Percentiles rank a stretch among this genome's conserved stretches.
Evolutionary conservation across 1,284 basidiomycete species (phyloP).

Genomic region (Cutaneotrichosporon dermatis): DNA sequence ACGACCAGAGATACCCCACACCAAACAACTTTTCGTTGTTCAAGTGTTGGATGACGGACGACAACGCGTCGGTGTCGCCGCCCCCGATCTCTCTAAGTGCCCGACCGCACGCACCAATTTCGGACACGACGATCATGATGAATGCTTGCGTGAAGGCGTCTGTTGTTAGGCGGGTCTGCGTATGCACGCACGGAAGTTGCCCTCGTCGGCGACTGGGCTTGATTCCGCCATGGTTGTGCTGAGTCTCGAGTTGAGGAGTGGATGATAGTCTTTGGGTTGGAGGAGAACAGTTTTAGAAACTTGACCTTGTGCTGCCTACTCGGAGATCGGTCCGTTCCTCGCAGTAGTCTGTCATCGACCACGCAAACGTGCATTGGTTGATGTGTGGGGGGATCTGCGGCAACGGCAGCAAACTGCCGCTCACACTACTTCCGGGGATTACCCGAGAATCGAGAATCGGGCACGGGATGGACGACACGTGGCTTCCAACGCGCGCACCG

Average conservation of each 20-base stretch:
- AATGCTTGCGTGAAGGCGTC: constrained; percentile 68
- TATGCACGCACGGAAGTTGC: constrained; percentile 11
- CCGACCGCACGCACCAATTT: constrained; percentile 58
- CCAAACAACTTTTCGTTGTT: background rate
- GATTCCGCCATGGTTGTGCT: constrained; percentile 5
- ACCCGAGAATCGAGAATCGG: background rate
- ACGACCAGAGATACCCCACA: background rate
- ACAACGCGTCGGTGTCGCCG: background rate
- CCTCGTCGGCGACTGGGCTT: constrained; percentile 3
- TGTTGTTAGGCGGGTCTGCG: constrained; percentile 14
- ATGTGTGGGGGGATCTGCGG: background rate
- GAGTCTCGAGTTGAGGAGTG: background rate
- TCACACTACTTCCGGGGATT: no score
- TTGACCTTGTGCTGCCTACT: background rate
- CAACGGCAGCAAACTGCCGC: background rate
- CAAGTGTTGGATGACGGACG: background rate
- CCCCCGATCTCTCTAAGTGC: background rate
- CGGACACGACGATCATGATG: constrained; percentile 81
- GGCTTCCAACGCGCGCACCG: background rate
- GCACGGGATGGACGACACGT: background rate
- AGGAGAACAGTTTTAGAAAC: background rate
- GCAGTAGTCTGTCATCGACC: background rate
- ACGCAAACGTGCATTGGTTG: background rate
- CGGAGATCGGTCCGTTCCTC: background rate
- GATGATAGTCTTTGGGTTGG: background rate